A percentile compares a stretch with the other conserved stretches of the same genome.
phyloP scores from a whole-genome alignment of 2,329 filamentous ascomycete genomes.

The Xylariaceae sp. region DNA sequence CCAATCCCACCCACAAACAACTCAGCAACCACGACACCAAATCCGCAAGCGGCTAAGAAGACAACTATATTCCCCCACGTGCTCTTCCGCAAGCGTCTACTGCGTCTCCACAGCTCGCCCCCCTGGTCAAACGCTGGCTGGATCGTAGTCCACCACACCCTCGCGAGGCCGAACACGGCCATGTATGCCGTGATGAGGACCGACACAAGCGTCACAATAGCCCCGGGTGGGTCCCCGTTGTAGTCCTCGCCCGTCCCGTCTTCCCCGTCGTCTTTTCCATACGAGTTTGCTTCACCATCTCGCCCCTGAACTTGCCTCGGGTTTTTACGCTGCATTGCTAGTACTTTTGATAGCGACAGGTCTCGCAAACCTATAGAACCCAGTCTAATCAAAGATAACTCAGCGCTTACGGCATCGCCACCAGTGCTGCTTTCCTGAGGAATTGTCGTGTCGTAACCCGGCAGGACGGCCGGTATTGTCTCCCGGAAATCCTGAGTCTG shows the following conservation, averaged over 20 bases:
- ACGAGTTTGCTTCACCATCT: background rate
- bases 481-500: conserved; percentile 15
- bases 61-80: conserved; percentile 25
- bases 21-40: conserved; percentile 18
- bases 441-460: conserved; percentile 2
- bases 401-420: conserved; percentile 24
- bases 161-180: conserved; percentile 20
- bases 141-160: conserved; percentile 26
- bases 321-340: background rate
- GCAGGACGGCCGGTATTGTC: background rate
- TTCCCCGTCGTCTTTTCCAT: background rate
- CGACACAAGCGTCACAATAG: conserved; percentile 5
- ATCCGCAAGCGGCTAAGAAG: conserved; percentile 21
- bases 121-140: conserved; percentile 28
- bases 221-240: background rate
- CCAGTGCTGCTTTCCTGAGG: conserved; percentile 11
- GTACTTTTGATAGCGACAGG: background rate
- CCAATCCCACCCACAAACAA: conserved; percentile 12
- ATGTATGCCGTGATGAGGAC: conserved; percentile 13
- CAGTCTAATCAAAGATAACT: conserved; percentile 20
- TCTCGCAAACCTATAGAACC: background rate
- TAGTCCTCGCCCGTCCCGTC: background rate
- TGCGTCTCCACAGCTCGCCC: conserved; percentile 28
- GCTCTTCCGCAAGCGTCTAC: conserved; percentile 19
- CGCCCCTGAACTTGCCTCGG: background rate